These are phyloP conservation scores for Emiliania huxleyi DNA, from an alignment of 78 protist genomes.

Conservation along the genomic window DNA sequence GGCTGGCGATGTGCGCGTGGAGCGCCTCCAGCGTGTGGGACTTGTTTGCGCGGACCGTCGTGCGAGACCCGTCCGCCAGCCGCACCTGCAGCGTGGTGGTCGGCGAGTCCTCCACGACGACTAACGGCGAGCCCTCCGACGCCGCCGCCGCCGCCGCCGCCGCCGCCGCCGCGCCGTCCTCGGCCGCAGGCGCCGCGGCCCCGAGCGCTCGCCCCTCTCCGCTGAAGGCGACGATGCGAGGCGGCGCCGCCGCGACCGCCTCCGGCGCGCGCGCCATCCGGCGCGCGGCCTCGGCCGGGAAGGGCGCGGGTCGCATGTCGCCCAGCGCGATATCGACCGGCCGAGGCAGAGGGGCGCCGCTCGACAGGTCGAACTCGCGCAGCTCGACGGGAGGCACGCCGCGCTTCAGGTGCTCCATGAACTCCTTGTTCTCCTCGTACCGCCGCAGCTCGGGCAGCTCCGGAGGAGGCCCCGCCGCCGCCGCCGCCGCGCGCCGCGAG, in stretches of 20 bases:
- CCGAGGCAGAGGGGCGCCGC: not conserved
- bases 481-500: not conserved
- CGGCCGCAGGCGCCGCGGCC: too few relatives aligned
- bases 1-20: not conserved
- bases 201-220: too few relatives aligned
- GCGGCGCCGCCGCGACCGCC: not conserved
- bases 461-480: not conserved
- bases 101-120: not conserved
- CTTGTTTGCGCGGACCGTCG: not conserved
- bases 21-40: not conserved
- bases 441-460: not conserved
- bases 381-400: not conserved
- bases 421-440: constrained; percentile 2
- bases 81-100: not conserved
- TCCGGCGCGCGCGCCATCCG: not conserved
- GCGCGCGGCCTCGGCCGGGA: not conserved
- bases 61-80: not conserved
- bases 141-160: too few relatives aligned
- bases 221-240: too few relatives aligned
- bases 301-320: not conserved
- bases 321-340: not conserved
- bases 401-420: not conserved
- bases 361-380: not conserved
- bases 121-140: not conserved
- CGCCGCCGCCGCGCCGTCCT: too few relatives aligned